These are phyloP conservation scores for Parietichytrium sp. DNA, from an alignment of 108 stramenopile species.

Conservation along the genomic window DNA sequence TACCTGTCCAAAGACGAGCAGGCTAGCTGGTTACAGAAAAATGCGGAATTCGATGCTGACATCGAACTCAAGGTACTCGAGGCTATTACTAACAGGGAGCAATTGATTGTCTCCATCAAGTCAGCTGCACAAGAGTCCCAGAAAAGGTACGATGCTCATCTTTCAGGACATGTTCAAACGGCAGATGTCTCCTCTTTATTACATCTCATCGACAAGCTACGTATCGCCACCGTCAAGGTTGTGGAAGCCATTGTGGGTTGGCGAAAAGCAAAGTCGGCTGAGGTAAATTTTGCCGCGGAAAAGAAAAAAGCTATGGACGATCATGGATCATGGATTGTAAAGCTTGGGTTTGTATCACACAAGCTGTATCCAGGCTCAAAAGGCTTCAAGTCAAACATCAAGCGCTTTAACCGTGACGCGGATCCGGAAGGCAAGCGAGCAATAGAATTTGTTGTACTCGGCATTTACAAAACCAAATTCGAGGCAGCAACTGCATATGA, in stretches of 20 bases:
- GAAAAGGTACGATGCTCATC: not conserved
- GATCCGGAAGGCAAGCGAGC: conserved; percentile 14
- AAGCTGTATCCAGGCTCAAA: conserved; percentile 3
- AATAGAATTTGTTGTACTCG: not conserved
- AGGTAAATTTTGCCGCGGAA: too few relatives aligned
- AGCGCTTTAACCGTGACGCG: conserved; percentile 5
- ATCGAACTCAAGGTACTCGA: conserved; percentile 11
- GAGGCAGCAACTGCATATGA: not conserved
- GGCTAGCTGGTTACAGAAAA: not conserved
- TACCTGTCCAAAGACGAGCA: not conserved
- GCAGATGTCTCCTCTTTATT: not conserved
- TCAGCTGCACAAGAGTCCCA: not conserved
- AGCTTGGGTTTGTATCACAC: not conserved
- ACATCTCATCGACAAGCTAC: not conserved
- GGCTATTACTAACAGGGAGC: conserved; percentile 3
- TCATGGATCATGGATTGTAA: not conserved
- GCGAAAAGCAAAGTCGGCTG: too few relatives aligned
- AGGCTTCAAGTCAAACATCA: not conserved
- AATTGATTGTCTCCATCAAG: not conserved
- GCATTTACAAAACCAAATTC: not conserved
- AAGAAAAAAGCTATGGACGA: too few relatives aligned
- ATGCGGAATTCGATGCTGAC: not conserved
- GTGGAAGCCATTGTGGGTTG: conserved; percentile 31
- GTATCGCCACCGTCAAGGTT: not conserved
- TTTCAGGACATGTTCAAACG: conserved; percentile 21